Evolutionary conservation across 2,329 filamentous ascomycete species (phyloP), one percentile per base, ranked within the genome.

Genomic region (Xylaria sp.): DNA sequence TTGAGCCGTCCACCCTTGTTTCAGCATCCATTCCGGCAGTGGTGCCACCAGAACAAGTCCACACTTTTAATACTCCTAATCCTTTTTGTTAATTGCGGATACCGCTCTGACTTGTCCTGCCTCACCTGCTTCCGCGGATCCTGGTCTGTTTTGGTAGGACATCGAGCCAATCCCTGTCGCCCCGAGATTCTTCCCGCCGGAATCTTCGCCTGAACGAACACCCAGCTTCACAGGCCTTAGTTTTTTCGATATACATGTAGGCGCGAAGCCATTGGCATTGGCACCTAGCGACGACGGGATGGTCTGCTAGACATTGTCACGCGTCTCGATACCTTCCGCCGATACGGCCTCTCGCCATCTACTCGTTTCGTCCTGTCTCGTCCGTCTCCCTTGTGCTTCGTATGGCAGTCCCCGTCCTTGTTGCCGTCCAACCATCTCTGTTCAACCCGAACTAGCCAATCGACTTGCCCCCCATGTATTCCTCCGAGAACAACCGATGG

Each of bases 401-500:
- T 57, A 64, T 65, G 64, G 63, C 65, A 58, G 45, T 57, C 52
- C 52, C 56, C 48, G 47, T 61, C 48, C 53, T 34, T 54, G 39
- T 57, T 58, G 50, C 50, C 56, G 58, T 62, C 55, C 59, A 20
- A 62, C 59, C 54, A 53, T 51, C 44, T 48, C 58, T 52, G 56
- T 61, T 57, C 53, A 49, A 64, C 57, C 48, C 48, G 41, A 44
- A 39, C 29, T 51, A 44, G 44, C 56, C 54, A 50, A 54, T 60
- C 47, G 41, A 58, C 21, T 26, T 20, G 18, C 47, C 39, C 18
- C 48, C 53, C 52, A 69, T 68, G 67, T 62, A 69, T 48, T 61
- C 68, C 54, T 62, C 64, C 39, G 67, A 68, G 44, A 60, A 63
- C 52, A 57, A 48, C 53, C 64, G 66, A 62, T 54, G 64, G 48